These are phyloP conservation scores for Salix purpurea DNA, from an alignment of 345 rosid genomes.

Conservation along the genomic window DNA sequence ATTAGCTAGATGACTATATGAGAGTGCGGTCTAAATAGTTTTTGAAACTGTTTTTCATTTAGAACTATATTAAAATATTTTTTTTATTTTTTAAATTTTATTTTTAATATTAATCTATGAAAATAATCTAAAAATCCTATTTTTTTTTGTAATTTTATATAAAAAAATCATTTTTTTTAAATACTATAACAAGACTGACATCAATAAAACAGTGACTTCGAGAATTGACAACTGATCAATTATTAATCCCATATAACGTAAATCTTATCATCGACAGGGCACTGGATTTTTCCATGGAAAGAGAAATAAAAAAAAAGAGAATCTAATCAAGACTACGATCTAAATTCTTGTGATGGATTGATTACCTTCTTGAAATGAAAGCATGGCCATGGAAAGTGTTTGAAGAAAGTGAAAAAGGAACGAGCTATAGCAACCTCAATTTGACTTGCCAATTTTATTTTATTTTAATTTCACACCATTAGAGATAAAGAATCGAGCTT, in stretches of 20 bases:
- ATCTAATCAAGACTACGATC: neutral
- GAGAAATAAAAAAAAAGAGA: neutral
- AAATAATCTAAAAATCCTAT: no score
- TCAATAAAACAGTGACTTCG: neutral
- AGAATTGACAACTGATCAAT: neutral
- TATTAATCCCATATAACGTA: neutral
- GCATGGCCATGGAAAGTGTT: neutral
- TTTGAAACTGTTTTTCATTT: no score
- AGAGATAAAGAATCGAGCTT: neutral
- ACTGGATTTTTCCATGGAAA: neutral
- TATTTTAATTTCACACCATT: neutral
- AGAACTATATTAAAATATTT: no score
- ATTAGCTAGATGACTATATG: no score
- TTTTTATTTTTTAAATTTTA: no score
- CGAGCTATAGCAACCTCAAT: neutral
- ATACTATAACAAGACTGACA: no score
- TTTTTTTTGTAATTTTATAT: no score
- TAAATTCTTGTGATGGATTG: neutral
- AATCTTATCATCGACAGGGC: neutral
- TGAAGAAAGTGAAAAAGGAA: neutral
- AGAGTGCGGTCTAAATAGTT: rapidly evolving
- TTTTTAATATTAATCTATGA: no score
- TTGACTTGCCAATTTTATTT: neutral
- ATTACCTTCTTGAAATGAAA: neutral
- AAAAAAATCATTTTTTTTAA: no score